These are phyloP conservation scores for Nicotiana rustica DNA, from an alignment of 305 asterid species.

Conservation along the genomic window DNA sequence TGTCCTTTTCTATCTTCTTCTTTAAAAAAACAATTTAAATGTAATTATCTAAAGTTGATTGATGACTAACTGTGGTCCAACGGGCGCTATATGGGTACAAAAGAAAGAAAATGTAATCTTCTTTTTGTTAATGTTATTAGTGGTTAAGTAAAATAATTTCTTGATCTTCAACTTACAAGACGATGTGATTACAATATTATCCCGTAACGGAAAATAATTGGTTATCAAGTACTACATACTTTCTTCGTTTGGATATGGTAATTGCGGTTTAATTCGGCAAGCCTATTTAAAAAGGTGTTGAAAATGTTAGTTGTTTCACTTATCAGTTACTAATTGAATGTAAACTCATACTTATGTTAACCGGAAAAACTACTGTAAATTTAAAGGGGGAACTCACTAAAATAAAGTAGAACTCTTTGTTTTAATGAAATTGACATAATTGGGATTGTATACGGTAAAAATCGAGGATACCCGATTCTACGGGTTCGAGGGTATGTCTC, in stretches of 20 bases:
- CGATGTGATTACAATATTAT: neutral
- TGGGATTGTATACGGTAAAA: neutral
- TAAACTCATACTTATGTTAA: too few relatives aligned
- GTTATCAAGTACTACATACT: conserved; percentile 1
- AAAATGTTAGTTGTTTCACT: too few relatives aligned
- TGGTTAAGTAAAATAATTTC: neutral
- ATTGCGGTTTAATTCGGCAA: too few relatives aligned
- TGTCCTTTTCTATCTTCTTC: neutral
- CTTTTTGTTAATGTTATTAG: neutral
- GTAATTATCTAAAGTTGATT: conserved; percentile 3
- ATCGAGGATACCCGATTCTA: too few relatives aligned
- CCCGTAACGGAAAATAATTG: too few relatives aligned
- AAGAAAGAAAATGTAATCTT: neutral
- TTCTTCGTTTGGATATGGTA: neutral
- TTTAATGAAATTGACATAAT: neutral
- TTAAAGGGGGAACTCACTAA: neutral
- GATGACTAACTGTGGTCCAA: conserved; percentile 25
- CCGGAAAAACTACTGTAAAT: too few relatives aligned
- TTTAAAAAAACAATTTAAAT: neutral
- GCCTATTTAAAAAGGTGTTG: too few relatives aligned
- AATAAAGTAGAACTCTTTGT: neutral
- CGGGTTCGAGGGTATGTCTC: too few relatives aligned
- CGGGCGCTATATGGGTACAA: neutral
- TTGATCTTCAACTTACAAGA: conserved; percentile 12
- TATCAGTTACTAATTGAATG: too few relatives aligned